phyloP scores from a whole-genome alignment of 2,329 filamentous ascomycete species.

The Rhexocercosporidium sp. region DNA sequence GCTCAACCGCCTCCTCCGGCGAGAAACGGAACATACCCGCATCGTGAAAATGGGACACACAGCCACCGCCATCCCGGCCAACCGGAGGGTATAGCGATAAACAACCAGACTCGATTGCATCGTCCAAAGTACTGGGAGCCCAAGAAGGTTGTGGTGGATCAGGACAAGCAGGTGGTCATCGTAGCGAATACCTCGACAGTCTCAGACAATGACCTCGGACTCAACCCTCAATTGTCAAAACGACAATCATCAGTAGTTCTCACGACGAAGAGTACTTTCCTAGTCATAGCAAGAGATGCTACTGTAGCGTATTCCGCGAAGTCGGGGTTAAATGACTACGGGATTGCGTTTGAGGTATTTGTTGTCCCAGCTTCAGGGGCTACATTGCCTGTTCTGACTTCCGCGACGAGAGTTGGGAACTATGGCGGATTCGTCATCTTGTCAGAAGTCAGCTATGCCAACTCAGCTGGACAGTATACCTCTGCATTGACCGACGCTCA shows the following conservation, averaged over 20 bases:
- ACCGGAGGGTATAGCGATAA: conserved; percentile 9
- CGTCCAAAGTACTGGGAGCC: conserved; percentile 8
- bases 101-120: conserved; percentile 7
- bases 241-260: neutral
- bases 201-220: neutral
- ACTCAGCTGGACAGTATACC: conserved; percentile 47
- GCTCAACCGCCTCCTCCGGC: neutral
- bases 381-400: conserved; percentile 56
- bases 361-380: conserved; percentile 58
- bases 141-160: neutral
- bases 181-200: conserved; percentile 12
- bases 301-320: conserved; percentile 53
- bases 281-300: conserved; percentile 60
- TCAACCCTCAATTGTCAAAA: conserved; percentile 12
- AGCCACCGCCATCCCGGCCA: neutral
- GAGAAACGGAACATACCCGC: neutral
- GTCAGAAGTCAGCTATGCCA: conserved; percentile 45
- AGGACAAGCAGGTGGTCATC: conserved; percentile 2
- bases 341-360: conserved; percentile 61
- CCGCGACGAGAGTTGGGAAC: conserved; percentile 52
- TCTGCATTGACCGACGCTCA: conserved; percentile 55
- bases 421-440: conserved; percentile 57
- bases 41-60: neutral
- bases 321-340: conserved; percentile 63
- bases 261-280: conserved; percentile 49